A percentile compares a stretch with the other conserved stretches of the same genome.
phyloP scores from a whole-genome alignment of 2,329 filamentous ascomycete species.

The Fusarium albosuccineum region DNA sequence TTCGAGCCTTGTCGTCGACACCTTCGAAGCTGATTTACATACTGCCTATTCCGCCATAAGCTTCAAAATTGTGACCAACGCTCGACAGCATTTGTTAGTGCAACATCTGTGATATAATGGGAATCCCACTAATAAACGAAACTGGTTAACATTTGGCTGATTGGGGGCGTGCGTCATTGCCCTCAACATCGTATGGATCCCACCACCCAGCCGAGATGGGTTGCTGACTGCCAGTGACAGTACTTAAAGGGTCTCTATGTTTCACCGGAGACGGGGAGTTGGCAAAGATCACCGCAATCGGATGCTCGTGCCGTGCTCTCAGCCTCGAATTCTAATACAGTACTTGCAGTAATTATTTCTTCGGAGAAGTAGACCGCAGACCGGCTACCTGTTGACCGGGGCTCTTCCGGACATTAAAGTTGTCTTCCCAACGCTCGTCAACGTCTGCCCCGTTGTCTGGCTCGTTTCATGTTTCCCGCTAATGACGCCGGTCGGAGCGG shows the following conservation, averaged over 20 bases:
- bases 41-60: too few species aligned
- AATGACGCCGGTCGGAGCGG: constrained; percentile 43
- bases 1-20: not conserved
- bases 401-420: constrained; percentile 38
- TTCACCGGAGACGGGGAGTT: not conserved
- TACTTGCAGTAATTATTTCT: not conserved
- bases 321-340: not conserved
- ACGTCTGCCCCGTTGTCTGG: constrained; percentile 24
- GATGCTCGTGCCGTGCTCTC: constrained; percentile 1
- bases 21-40: too few species aligned
- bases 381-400: constrained; percentile 21
- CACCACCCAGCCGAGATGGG: constrained; percentile 1
- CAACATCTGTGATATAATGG: not conserved
- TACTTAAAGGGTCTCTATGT: not conserved
- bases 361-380: not conserved
- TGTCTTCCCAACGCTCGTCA: constrained; percentile 25
- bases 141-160: not conserved
- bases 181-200: constrained; percentile 7
- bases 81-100: not conserved
- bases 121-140: not conserved
- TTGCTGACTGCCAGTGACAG: not conserved
- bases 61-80: too few species aligned
- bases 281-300: not conserved
- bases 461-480: constrained; percentile 48
- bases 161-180: constrained; percentile 12